Conservation (phyloP, 805 yeast genomes). For the Limtongia smithiae region DNA sequence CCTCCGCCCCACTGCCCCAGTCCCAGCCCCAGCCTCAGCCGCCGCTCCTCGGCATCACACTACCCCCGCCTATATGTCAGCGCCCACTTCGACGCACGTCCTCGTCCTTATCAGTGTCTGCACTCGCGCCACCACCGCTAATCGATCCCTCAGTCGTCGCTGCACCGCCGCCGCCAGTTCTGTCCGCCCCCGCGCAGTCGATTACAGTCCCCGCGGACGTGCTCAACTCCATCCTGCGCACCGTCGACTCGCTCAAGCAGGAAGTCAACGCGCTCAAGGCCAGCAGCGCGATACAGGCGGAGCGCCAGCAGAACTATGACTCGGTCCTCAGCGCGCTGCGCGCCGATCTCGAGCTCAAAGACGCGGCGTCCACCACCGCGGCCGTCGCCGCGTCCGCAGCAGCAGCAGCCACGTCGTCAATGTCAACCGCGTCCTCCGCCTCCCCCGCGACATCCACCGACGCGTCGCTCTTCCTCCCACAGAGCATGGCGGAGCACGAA, state of each 20-base stretch:
- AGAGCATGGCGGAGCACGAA: neutral
- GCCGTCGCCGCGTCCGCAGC: too few species aligned
- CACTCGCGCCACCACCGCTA: neutral
- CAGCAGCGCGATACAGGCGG: neutral
- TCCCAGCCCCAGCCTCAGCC: neutral
- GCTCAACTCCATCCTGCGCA: constrained; percentile 10
- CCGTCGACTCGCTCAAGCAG: constrained; percentile 18
- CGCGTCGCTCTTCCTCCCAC: neutral
- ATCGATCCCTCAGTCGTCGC: neutral
- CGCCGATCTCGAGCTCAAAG: too few species aligned
- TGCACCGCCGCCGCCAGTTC: neutral
- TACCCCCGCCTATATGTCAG: too few species aligned
- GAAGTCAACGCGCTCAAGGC: constrained; percentile 17
- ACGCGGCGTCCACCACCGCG: too few species aligned
- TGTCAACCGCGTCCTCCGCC: too few species aligned
- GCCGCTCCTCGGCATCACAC: too few species aligned
- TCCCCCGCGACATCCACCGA: neutral
- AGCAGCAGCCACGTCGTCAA: too few species aligned
- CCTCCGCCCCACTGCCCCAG: neutral
- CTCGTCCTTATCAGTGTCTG: too few species aligned
- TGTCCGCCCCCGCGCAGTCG: constrained; percentile 1
- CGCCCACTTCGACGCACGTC: too few species aligned
- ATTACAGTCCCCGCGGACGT: too few species aligned
- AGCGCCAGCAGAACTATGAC: neutral
- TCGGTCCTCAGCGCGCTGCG: too few species aligned